These are phyloP conservation scores for Lachancea dasiensis DNA, from an alignment of 805 yeast species.

Conservation along the genomic window DNA sequence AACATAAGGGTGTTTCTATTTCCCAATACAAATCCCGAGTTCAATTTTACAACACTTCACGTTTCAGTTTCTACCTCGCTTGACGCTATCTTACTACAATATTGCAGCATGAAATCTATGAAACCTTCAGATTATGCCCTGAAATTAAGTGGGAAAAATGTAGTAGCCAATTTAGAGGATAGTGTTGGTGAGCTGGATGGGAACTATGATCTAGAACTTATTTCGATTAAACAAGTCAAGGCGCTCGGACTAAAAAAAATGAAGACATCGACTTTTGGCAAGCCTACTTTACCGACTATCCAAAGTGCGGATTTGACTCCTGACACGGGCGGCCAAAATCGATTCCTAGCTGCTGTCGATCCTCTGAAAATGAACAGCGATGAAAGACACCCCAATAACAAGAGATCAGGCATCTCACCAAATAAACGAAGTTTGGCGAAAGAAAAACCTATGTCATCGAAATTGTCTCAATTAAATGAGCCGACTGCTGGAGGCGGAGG, in stretches of 20 bases:
- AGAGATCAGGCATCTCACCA: constrained; percentile 8
- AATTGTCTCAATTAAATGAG: constrained; percentile 11
- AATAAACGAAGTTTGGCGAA: constrained; percentile 19
- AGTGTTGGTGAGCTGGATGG: constrained; percentile 39
- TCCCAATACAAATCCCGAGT: constrained; percentile 29
- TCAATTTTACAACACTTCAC: constrained; percentile 28
- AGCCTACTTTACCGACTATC: constrained; percentile 30
- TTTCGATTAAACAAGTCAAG: constrained; percentile 40
- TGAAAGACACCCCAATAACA: neutral
- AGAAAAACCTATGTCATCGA: constrained; percentile 18
- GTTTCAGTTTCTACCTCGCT: constrained; percentile 33
- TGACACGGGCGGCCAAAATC: constrained; percentile 23
- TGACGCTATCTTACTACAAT: constrained; percentile 34
- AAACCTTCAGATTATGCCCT: constrained; percentile 35
- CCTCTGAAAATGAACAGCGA: no score
- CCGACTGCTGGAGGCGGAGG: constrained; percentile 10
- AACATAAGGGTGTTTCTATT: constrained; percentile 31
- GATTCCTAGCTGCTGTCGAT: constrained; percentile 16
- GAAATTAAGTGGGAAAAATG: constrained; percentile 31
- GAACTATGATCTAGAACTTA: constrained; percentile 36
- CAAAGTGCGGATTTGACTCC: constrained; percentile 33
- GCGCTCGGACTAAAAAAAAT: constrained; percentile 30
- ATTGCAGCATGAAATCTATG: constrained; percentile 31
- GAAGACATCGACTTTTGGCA: constrained; percentile 21
- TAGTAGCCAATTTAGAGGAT: constrained; percentile 34